A percentile compares a stretch with the other conserved stretches of the same genome.
Evolutionary conservation across 176 grass and related monocot species (phyloP).

Genomic region (Cenchrus americanus): DNA sequence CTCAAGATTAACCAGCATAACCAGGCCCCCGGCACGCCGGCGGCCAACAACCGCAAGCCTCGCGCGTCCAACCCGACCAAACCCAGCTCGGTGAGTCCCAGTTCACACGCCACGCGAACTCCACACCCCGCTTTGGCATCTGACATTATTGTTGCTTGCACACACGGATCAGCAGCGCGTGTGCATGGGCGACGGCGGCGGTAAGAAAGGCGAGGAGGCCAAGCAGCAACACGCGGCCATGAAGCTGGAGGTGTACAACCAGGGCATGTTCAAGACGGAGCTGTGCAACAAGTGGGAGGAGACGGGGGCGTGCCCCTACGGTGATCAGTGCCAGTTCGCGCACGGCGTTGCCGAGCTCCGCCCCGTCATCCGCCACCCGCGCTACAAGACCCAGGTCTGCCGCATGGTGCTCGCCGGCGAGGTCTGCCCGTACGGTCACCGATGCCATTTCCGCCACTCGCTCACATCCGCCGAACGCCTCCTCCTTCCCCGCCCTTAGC

Average conservation of each 20-base stretch:
- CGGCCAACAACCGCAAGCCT: conserved; percentile 33
- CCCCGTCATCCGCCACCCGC: conserved; percentile 93
- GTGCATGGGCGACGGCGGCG: conserved; percentile 36
- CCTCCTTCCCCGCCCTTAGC: conserved; percentile 42
- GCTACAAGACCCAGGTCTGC: conserved; percentile 98
- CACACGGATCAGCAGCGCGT: conserved; percentile 53
- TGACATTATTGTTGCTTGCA: conserved; percentile 6
- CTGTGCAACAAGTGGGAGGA: conserved; percentile 99
- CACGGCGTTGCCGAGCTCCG: conserved; percentile 96
- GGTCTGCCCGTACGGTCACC: conserved; percentile 87
- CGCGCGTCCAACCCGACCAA: conserved; percentile 35
- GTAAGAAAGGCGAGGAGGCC: conserved; percentile 33
- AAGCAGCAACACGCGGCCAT: conserved; percentile 38
- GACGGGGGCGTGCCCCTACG: conserved; percentile 81
- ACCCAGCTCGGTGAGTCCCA: conserved; percentile 56
- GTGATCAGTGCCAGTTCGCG: conserved; percentile 93
- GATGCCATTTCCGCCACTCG: conserved; percentile 97
- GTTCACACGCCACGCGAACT: background rate
- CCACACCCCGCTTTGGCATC: background rate
- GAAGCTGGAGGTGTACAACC: conserved; percentile 94
- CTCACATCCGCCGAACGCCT: conserved; percentile 75
- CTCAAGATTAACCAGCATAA: conserved; percentile 65
- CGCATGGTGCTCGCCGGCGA: conserved; percentile 92
- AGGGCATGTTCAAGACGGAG: conserved; percentile 99
- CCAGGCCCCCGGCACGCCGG: conserved; percentile 1